These are phyloP conservation scores for Xerocomellus amylosporus DNA, from an alignment of 768 basidiomycete genomes.

Conservation along the genomic window DNA sequence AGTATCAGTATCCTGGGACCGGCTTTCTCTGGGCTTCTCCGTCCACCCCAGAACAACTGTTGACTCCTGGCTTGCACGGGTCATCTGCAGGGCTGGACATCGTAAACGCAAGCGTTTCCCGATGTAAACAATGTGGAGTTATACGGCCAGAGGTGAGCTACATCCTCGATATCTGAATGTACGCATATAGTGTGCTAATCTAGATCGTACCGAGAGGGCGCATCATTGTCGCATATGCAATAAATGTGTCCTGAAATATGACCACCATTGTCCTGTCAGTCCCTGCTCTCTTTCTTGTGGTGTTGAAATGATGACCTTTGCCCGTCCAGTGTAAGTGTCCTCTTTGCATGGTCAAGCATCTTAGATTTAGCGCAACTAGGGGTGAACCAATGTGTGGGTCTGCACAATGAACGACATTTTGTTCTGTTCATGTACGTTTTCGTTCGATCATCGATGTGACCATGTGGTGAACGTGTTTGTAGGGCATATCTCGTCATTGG, in stretches of 20 bases:
- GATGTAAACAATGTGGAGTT: conserved; percentile 67
- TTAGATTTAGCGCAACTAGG: conserved; percentile 42
- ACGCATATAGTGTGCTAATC: conserved; percentile 10
- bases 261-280: conserved; percentile 89
- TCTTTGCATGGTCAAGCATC: neutral
- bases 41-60: conserved; percentile 13
- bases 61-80: conserved; percentile 47
- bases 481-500: conserved; percentile 81
- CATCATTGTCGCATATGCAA: conserved; percentile 95
- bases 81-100: conserved; percentile 44
- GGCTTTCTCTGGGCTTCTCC: conserved; percentile 58
- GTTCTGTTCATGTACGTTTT: conserved; percentile 82
- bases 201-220: conserved; percentile 56
- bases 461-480: neutral
- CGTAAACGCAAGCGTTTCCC: conserved; percentile 52
- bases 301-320: neutral
- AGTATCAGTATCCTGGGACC: conserved; percentile 35
- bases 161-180: neutral
- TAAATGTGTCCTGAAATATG: conserved; percentile 84
- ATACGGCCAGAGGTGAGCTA: conserved; percentile 73
- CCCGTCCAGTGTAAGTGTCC: conserved; percentile 38
- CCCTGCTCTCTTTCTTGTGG: conserved; percentile 1
- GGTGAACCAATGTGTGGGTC: conserved; percentile 96
- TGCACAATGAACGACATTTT: conserved; percentile 95
- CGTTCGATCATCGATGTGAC: neutral